These are phyloP conservation scores for Euptelea pleiosperma DNA, from an alignment of 164 flowering plant genomes.

Conservation along the genomic window DNA sequence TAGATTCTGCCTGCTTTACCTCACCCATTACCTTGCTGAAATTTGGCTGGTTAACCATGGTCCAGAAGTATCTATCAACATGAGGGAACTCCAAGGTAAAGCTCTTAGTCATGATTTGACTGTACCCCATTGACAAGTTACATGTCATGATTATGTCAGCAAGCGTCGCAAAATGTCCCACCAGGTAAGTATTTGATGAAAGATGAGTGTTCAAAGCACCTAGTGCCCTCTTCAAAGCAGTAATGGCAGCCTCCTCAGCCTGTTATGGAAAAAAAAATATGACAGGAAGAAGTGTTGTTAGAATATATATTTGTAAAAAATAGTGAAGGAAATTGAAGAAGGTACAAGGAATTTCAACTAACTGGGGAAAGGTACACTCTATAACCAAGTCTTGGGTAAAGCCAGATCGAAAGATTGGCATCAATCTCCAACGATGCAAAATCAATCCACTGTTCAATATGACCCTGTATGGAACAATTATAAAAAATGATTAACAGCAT, in stretches of 20 bases:
- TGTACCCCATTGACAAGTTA: slow-evolving; percentile 56
- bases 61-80: slow-evolving; percentile 98
- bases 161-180: slow-evolving; percentile 46
- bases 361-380: slow-evolving; percentile 49
- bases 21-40: slow-evolving; percentile 70
- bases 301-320: no score
- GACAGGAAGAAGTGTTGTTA: no score
- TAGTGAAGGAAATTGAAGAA: neutral
- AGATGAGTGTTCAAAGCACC: slow-evolving; percentile 65
- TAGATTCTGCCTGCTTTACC: slow-evolving; percentile 70
- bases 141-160: slow-evolving; percentile 72
- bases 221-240: slow-evolving; percentile 63
- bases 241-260: slow-evolving; percentile 64
- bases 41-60: slow-evolving; percentile 87
- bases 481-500: neutral
- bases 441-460: slow-evolving; percentile 84
- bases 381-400: slow-evolving; percentile 49
- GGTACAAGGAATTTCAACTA: slow-evolving; percentile 12
- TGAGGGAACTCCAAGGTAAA: slow-evolving; percentile 88
- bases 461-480: slow-evolving; percentile 37
- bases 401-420: slow-evolving; percentile 42
- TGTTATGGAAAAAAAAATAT: slow-evolving; percentile 13
- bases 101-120: slow-evolving; percentile 51
- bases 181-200: slow-evolving; percentile 69
- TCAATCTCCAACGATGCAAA: slow-evolving; percentile 73